Percentiles rank a stretch among this genome's conserved stretches.
phyloP scores from a whole-genome alignment of 148 eudicot species.

The Rhododendron vialii region DNA sequence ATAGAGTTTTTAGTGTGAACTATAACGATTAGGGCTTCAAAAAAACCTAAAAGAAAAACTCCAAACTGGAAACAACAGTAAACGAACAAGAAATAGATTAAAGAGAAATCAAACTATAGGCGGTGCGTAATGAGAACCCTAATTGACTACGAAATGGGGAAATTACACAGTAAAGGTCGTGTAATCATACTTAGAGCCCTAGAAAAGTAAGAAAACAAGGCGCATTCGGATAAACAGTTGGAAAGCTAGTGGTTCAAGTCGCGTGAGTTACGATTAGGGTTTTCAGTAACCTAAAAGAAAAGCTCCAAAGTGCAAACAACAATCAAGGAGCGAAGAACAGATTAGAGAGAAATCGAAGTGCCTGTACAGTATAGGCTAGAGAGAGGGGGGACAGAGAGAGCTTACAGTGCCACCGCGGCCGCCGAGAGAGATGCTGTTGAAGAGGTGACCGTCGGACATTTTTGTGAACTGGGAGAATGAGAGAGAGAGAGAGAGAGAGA shows the following conservation, averaged over 20 bases:
- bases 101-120: not conserved
- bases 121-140: not conserved
- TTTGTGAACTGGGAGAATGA: conserved; percentile 2
- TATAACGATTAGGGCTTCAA: conserved; percentile 21
- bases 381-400: not conserved
- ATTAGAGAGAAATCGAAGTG: not conserved
- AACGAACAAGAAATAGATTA: not conserved
- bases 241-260: not conserved
- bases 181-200: not conserved
- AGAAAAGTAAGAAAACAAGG: not conserved
- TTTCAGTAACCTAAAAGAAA: conserved; percentile 4
- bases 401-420: conserved; percentile 94
- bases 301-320: not conserved
- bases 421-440: conserved; percentile 81
- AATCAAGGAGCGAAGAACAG: not conserved
- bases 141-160: not conserved
- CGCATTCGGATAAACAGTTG: not conserved
- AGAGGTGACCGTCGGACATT: conserved; percentile 80
- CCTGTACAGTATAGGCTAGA: not conserved
- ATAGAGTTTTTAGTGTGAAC: not conserved
- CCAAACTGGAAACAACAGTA: not conserved
- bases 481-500: not conserved
- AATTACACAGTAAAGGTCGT: not conserved
- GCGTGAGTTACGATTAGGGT: conserved; percentile 16
- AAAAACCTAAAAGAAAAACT: not conserved